phyloP scores from a whole-genome alignment of 768 basidiomycete genomes.

The Boletus rubescentipes region DNA sequence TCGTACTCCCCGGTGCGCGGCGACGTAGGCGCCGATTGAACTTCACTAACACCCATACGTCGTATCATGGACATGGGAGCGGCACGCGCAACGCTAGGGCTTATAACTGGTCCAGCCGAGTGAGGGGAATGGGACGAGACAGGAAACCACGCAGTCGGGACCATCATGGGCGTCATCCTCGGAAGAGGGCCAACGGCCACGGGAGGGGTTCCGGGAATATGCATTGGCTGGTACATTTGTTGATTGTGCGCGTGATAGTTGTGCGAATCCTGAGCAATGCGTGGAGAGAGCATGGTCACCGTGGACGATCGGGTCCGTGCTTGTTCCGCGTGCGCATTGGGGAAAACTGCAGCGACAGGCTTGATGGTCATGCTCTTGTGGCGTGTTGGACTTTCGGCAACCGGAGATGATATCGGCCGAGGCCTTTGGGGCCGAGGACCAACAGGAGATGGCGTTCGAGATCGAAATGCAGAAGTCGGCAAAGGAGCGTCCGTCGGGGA shows the following conservation, averaged over 20 bases:
- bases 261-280: constrained; percentile 29
- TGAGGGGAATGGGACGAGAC: constrained; percentile 5
- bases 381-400: constrained; percentile 26
- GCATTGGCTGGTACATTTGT: constrained; percentile 32
- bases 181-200: not conserved
- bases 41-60: constrained; percentile 2
- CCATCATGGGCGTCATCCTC: constrained; percentile 3
- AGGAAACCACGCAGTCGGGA: constrained; percentile 20
- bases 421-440: constrained; percentile 45
- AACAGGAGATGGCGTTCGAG: constrained; percentile 48
- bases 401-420: constrained; percentile 32
- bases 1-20: constrained; percentile 42
- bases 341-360: constrained; percentile 17
- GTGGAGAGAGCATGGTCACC: constrained; percentile 25
- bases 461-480: constrained; percentile 31
- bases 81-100: constrained; percentile 11
- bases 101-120: constrained; percentile 16
- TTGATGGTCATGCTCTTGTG: constrained; percentile 33
- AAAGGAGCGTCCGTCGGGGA: constrained; percentile 12
- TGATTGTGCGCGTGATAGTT: constrained; percentile 33
- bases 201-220: constrained; percentile 23
- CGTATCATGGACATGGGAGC: constrained; percentile 12
- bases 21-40: constrained; percentile 39
- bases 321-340: constrained; percentile 22
- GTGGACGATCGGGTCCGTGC: constrained; percentile 31